Conservation (phyloP, 2,329 filamentous ascomycete genomes). For the Neofusicoccum laricinum region DNA sequence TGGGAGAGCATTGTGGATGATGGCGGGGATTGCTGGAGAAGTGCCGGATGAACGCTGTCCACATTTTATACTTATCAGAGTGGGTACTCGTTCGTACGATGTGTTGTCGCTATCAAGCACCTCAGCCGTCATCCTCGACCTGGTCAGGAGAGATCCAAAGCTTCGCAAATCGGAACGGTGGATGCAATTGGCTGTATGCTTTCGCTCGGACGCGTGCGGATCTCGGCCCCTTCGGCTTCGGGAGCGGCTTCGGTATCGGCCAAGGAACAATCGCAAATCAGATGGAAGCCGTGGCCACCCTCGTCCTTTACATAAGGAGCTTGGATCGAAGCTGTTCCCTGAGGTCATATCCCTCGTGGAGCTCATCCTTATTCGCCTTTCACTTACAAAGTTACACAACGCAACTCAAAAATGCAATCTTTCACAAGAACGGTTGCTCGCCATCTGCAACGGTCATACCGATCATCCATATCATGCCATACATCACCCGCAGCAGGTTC, state of each 20-base stretch:
- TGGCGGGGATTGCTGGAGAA: neutral
- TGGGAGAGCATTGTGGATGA: neutral
- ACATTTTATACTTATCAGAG: neutral
- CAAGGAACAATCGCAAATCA: neutral
- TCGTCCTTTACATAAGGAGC: neutral
- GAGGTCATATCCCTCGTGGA: too few relatives aligned
- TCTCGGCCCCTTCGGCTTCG: constrained; percentile 13
- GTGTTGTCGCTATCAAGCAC: too few relatives aligned
- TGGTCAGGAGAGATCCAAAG: neutral
- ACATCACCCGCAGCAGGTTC: neutral
- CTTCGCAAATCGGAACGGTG: neutral
- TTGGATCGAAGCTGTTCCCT: too few relatives aligned
- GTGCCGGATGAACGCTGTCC: neutral
- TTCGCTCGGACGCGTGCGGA: neutral
- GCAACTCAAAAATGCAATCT: too few relatives aligned
- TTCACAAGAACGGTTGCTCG: too few relatives aligned
- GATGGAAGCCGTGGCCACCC: too few relatives aligned
- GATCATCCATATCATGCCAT: too few relatives aligned
- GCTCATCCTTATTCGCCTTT: too few relatives aligned
- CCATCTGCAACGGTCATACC: too few relatives aligned
- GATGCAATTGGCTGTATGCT: neutral
- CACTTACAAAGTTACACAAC: too few relatives aligned
- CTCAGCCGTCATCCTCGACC: neutral
- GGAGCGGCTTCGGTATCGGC: constrained; percentile 11
- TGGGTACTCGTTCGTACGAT: neutral